These are phyloP conservation scores for Xerocomellus chrysenteron DNA, from an alignment of 768 basidiomycete genomes.

Conservation along the genomic window DNA sequence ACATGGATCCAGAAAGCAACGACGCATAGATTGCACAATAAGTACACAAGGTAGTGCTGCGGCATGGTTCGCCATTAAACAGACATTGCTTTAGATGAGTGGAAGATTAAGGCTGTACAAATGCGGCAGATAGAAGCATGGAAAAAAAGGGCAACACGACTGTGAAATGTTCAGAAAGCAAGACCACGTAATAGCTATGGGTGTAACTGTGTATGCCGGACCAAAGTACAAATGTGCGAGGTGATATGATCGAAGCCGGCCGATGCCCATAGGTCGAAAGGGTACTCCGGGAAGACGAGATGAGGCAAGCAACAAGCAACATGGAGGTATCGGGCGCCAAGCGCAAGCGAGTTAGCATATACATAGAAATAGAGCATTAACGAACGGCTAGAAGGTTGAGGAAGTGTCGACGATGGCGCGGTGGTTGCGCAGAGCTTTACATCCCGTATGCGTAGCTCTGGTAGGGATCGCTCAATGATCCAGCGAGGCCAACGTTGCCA, in stretches of 20 bases:
- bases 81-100: slow-evolving; percentile 43
- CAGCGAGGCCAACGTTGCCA: slow-evolving; percentile 46
- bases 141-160: slow-evolving; percentile 25
- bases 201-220: slow-evolving; percentile 51
- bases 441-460: slow-evolving; percentile 80
- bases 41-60: slow-evolving; percentile 40
- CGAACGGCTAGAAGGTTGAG: slow-evolving; percentile 21
- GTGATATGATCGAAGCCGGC: slow-evolving; percentile 48
- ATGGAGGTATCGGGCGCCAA: slow-evolving; percentile 36
- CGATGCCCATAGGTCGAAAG: slow-evolving; percentile 35
- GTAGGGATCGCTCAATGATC: slow-evolving; percentile 71
- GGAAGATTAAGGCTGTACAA: slow-evolving; percentile 39
- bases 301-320: slow-evolving; percentile 37
- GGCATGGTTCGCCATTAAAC: slow-evolving; percentile 37
- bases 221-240: slow-evolving; percentile 69
- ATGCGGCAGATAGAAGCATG: slow-evolving; percentile 45
- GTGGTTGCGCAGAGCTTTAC: slow-evolving; percentile 42
- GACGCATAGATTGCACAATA: slow-evolving; percentile 39
- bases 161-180: slow-evolving; percentile 36
- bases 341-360: slow-evolving; percentile 36
- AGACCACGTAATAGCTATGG: slow-evolving; percentile 37
- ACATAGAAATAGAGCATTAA: slow-evolving; percentile 39
- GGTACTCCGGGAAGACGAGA: slow-evolving; percentile 37
- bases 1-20: slow-evolving; percentile 25
- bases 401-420: slow-evolving; percentile 28